These are phyloP conservation scores for Carnegiea gigantea DNA, from an alignment of 179 eudicot genomes.

Conservation along the genomic window DNA sequence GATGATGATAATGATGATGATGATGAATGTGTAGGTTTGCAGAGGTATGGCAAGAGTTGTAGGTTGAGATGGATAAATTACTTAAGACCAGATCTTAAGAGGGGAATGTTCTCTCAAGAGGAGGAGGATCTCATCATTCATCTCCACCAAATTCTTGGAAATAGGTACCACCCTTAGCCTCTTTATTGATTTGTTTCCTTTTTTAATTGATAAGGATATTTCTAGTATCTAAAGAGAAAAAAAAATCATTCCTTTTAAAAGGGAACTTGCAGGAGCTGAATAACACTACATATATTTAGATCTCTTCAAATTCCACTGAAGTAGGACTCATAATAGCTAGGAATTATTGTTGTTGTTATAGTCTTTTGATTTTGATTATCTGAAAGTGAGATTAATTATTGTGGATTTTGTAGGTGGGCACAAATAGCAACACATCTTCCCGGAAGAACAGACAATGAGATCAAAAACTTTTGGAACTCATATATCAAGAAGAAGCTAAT, in stretches of 20 bases:
- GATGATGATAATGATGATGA: background rate
- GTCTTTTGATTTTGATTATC: background rate
- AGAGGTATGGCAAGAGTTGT: slow-evolving; percentile 93
- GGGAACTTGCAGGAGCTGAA: no score
- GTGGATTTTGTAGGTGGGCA: slow-evolving; percentile 66
- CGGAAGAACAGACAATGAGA: slow-evolving; percentile 95
- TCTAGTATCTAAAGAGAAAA: no score
- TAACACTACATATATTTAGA: no score
- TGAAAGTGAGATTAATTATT: background rate
- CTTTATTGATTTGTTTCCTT: no score
- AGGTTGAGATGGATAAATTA: slow-evolving; percentile 93
- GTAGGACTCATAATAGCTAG: no score
- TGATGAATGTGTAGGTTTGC: slow-evolving; percentile 53
- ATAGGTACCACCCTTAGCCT: slow-evolving; percentile 47
- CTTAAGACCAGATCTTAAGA: slow-evolving; percentile 91
- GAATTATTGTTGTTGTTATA: no score
- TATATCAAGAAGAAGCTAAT: slow-evolving; percentile 75
- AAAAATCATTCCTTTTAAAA: no score
- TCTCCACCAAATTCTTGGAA: slow-evolving; percentile 79
- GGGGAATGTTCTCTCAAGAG: slow-evolving; percentile 83
- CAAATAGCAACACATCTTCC: slow-evolving; percentile 89
- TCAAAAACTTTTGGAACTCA: slow-evolving; percentile 89
- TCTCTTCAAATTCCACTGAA: no score
- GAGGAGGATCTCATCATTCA: slow-evolving; percentile 74
- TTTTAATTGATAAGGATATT: no score